phyloP scores from a whole-genome alignment of 768 basidiomycete species.

The Rhizopogon salebrosus region DNA sequence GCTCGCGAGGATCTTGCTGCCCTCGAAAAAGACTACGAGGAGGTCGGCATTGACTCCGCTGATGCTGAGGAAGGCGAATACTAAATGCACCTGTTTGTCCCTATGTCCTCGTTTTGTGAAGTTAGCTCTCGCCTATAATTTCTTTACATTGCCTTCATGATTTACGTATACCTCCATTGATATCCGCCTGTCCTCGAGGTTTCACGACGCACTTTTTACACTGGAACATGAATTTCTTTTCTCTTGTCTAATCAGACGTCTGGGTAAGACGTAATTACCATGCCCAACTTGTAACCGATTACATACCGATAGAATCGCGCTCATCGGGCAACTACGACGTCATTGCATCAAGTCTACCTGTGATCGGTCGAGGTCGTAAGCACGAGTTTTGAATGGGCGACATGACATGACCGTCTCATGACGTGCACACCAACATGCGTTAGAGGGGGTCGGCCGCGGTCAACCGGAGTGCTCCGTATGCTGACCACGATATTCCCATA shows the following conservation, averaged over 20 bases:
- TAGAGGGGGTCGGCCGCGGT: too few relatives aligned
- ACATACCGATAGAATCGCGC: too few relatives aligned
- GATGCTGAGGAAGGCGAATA: constrained; percentile 50
- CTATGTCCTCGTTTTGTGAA: constrained; percentile 19
- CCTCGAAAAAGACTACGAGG: constrained; percentile 96
- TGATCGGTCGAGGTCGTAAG: too few relatives aligned
- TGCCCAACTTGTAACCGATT: too few relatives aligned
- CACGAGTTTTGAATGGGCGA: too few relatives aligned
- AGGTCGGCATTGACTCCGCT: constrained; percentile 59
- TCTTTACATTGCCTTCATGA: constrained; percentile 27
- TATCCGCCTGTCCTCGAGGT: constrained; percentile 21
- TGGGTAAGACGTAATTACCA: too few relatives aligned
- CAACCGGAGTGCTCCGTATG: neutral
- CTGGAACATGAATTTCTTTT: constrained; percentile 9
- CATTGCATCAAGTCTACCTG: too few relatives aligned
- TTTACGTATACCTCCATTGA: constrained; percentile 26
- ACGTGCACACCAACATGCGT: too few relatives aligned
- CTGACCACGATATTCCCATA: constrained; percentile 20
- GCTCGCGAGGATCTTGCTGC: constrained; percentile 99
- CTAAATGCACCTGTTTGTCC: constrained; percentile 21
- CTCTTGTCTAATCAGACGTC: neutral
- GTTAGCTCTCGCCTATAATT: constrained; percentile 26
- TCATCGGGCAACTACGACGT: too few relatives aligned
- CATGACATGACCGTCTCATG: too few relatives aligned
- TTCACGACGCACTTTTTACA: constrained; percentile 6